Evolutionary conservation across 2,329 filamentous ascomycete genomes (phyloP).

Genomic region (Parafenestella ontariensis): DNA sequence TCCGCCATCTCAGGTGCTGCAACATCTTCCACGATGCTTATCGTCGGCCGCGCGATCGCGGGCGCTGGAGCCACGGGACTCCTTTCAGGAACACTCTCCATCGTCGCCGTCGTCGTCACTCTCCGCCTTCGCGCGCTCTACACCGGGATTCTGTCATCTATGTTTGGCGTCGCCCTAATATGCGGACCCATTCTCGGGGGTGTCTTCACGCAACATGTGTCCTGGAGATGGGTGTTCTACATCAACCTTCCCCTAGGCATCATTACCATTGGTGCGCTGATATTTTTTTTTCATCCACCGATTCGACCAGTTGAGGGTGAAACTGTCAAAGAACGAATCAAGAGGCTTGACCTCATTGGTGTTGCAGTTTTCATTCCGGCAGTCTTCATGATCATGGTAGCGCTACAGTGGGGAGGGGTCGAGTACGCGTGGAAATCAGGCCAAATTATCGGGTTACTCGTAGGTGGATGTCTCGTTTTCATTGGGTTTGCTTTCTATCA

Average conservation of each 20-base stretch:
- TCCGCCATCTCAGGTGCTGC: conserved; percentile 53
- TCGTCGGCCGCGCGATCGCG: conserved; percentile 57
- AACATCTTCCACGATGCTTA: conserved; percentile 52
- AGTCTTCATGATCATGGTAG: conserved; percentile 54
- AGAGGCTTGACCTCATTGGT: conserved; percentile 56
- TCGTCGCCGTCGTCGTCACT: conserved; percentile 49
- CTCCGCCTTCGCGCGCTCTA: conserved; percentile 54
- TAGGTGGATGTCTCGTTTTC: conserved; percentile 52
- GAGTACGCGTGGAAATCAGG: conserved; percentile 54
- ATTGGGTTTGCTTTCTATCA: conserved; percentile 44
- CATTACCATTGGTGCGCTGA: conserved; percentile 15
- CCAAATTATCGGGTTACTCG: conserved; percentile 56
- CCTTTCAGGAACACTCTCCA: conserved; percentile 48
- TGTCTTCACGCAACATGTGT: conserved; percentile 51
- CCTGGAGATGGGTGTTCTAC: conserved; percentile 53
- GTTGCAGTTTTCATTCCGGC: conserved; percentile 51
- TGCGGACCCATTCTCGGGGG: conserved; percentile 47
- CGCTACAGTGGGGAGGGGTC: conserved; percentile 56
- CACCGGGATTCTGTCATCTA: conserved; percentile 51
- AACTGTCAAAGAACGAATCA: conserved; percentile 25
- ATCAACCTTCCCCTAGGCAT: conserved; percentile 56
- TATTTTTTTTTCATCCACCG: conserved; percentile 23
- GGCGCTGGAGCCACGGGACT: conserved; percentile 57
- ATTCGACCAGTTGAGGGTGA: conserved; percentile 20
- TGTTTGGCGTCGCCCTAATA: conserved; percentile 48